Percentiles rank a stretch among this genome's conserved stretches.
Evolutionary conservation across 371 early-diverging fungal species (phyloP).

Genomic region (Actinomucor elegans): DNA sequence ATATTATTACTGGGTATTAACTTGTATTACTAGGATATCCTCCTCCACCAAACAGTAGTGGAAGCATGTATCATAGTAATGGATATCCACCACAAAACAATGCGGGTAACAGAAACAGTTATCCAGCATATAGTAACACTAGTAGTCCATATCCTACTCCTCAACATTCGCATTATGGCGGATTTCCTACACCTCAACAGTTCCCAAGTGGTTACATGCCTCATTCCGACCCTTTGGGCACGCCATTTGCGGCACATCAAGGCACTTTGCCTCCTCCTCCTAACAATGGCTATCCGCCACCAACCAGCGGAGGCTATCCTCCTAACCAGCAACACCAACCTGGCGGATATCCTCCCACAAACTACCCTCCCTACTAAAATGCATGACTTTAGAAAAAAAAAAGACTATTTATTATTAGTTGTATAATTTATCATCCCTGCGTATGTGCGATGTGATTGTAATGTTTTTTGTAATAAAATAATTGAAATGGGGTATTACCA

Average conservation of each 20-base stretch:
- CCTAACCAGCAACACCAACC: slow-evolving; percentile 5
- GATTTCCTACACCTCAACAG: slow-evolving; percentile 31
- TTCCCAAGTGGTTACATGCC: slow-evolving; percentile 15
- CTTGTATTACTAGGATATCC: slow-evolving; percentile 10
- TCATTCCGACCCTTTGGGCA: slow-evolving; percentile 16
- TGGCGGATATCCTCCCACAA: slow-evolving; percentile 11
- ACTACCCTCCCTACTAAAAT: slow-evolving; percentile 8
- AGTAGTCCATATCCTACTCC: slow-evolving; percentile 9
- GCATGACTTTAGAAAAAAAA: too few relatives aligned
- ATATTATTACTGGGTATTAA: background rate
- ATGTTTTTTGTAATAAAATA: background rate
- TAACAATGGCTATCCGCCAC: slow-evolving; percentile 10
- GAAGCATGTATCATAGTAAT: too few relatives aligned
- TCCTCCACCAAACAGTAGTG: slow-evolving; percentile 6
- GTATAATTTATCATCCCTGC: too few relatives aligned
- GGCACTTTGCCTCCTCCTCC: slow-evolving; percentile 9
- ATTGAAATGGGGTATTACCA: too few relatives aligned
- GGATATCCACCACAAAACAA: slow-evolving; percentile 10
- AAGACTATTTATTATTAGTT: slow-evolving; percentile 3
- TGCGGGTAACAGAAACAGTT: slow-evolving; percentile 14
- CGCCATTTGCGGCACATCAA: slow-evolving; percentile 36
- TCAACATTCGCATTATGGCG: background rate
- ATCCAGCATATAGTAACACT: slow-evolving; percentile 1
- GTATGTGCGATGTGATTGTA: too few relatives aligned
- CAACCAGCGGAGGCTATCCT: slow-evolving; percentile 2